Evolutionary conservation across 1,284 basidiomycete species (phyloP).

Genomic region (Agroathelia rolfsii): DNA sequence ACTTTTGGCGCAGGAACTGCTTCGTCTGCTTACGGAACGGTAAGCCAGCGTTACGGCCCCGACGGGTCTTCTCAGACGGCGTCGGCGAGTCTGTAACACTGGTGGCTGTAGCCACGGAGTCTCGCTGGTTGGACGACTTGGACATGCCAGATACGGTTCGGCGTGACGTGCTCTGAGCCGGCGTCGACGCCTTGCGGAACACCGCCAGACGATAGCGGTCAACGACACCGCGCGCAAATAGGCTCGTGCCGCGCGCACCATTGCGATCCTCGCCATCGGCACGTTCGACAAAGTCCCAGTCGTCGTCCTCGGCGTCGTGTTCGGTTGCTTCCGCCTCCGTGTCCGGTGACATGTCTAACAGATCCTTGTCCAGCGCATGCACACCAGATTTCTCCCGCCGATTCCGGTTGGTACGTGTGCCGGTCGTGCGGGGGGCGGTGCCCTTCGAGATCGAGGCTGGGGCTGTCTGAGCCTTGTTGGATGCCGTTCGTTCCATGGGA

Average conservation of each 20-base stretch:
- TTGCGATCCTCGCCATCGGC: conserved; percentile 71
- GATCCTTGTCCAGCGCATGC: conserved; percentile 58
- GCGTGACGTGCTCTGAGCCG: conserved; percentile 37
- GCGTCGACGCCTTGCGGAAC: conserved; percentile 70
- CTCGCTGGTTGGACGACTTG: conserved; percentile 36
- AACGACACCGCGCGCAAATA: conserved; percentile 77
- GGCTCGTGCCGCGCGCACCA: conserved; percentile 61
- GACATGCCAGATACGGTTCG: conserved; percentile 52
- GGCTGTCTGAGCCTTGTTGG: conserved; percentile 17
- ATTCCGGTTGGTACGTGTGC: conserved; percentile 21
- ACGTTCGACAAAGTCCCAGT: conserved; percentile 81
- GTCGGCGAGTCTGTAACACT: conserved; percentile 40
- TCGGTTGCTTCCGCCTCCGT: conserved; percentile 33
- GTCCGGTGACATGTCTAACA: conserved; percentile 54
- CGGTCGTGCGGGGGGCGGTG: conserved; percentile 15
- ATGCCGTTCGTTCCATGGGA: too few relatives aligned
- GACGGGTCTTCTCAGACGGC: conserved; percentile 45
- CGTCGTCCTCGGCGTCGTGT: conserved; percentile 67
- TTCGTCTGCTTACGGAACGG: conserved; percentile 63
- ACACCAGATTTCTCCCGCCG: conserved; percentile 73
- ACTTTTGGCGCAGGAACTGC: conserved; percentile 61
- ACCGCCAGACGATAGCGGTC: conserved; percentile 72
- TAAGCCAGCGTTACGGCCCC: conserved; percentile 54
- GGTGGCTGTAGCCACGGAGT: conserved; percentile 17
- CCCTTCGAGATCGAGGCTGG: conserved; percentile 23